Base-by-base conservation (phyloP, 2,329 filamentous ascomycete species). In the Biscogniauxia sp. region DNA sequence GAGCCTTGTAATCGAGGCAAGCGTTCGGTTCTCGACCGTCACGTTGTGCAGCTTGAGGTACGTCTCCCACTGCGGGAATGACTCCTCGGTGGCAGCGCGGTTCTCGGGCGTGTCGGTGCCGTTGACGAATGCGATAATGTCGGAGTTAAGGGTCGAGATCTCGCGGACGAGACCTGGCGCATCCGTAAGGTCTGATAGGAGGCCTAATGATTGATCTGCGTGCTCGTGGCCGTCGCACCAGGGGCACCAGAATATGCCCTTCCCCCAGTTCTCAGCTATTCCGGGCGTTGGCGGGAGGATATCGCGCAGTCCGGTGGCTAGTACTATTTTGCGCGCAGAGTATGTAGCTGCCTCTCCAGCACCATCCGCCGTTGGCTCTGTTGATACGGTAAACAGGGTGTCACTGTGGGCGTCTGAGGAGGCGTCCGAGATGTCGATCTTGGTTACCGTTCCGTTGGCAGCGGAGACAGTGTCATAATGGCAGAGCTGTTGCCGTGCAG, bases 171-270 rank as follows among this genome's bases (percentile, higher is more conserved):
- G 70, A 2, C 73, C 73, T 0, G 82, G 73, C 0, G 82, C 73
- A 26, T 81, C 74, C 1, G 75, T 66, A 0, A 87, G 70, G 1
- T 74, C 63, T 1, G 77, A 80, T 0, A 88, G 69, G 37, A 88
- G 76, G 1, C 85, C 84, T 1, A 88, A 76, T 0, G 78, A 61
- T 62, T 87, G 84, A 67, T 87, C 83, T 0, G 80, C 81, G 69
- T 88, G 84, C 72, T 88, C 85, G 64, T 82, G 78, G 13, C 85
- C 85, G 67, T 88, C 85, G 63, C 85, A 88, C 85, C 85, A 88
- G 0, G 84, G 84, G 58, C 85, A 88, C 84, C 85, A 88, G 73
- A 75, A 88, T 56, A 88, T 80, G 5, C 85, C 86, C 61, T 82
- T 78, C 54, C 83, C 84, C 79, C 82, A 88, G 66, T 79, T 81